Evolutionary conservation across 2,329 filamentous ascomycete genomes (phyloP).

Genomic region (Epichloe gansuensis): DNA sequence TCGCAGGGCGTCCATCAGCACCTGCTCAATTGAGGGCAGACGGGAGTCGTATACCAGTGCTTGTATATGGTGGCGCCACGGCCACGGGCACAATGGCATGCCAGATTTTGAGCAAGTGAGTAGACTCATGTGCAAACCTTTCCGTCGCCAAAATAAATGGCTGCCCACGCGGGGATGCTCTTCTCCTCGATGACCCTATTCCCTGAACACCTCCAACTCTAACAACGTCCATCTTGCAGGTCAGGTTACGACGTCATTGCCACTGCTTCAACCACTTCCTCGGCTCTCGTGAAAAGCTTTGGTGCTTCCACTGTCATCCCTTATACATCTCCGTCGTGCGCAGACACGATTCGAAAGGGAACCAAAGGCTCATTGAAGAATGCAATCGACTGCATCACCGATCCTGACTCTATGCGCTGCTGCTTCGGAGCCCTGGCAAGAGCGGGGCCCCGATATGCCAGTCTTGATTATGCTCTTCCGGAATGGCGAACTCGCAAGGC

Average conservation of each 20-base stretch:
- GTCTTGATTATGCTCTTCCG: neutral
- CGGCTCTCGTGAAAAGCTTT: neutral
- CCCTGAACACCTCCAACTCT: neutral
- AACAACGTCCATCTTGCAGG: neutral
- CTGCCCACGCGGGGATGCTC: too few species aligned
- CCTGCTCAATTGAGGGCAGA: neutral
- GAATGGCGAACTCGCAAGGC: conserved; percentile 8
- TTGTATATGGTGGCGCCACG: conserved; percentile 19
- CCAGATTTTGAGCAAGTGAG: conserved; percentile 16
- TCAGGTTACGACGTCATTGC: conserved; percentile 2
- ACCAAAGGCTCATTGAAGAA: neutral
- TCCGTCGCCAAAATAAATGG: neutral
- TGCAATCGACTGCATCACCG: neutral
- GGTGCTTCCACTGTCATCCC: neutral
- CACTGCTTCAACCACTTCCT: neutral
- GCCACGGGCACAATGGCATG: conserved; percentile 17
- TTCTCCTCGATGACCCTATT: too few species aligned
- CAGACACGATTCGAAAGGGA: neutral
- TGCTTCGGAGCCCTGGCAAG: neutral
- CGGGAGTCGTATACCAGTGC: conserved; percentile 9
- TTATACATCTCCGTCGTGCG: neutral
- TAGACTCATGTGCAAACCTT: neutral
- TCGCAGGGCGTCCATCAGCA: conserved; percentile 4
- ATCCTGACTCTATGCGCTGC: neutral
- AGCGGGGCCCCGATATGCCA: neutral